Evolutionary conservation across 2,329 filamentous ascomycete genomes (phyloP), one percentile per base, ranked within the genome.

Genomic region (Ustilaginoidea virens): DNA sequence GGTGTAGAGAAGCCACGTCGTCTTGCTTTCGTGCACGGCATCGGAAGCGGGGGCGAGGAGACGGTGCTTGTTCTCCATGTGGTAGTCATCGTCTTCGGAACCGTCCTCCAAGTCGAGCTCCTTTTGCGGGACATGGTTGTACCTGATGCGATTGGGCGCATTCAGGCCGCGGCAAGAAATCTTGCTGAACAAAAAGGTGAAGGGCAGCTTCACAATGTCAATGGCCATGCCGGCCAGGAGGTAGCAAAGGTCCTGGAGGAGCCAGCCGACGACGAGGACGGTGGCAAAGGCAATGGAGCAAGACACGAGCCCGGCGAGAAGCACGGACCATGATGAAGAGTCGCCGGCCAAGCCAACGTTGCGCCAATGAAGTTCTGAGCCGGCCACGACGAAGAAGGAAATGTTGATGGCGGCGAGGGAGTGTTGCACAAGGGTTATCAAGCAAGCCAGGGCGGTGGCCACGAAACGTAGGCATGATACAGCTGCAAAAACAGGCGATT

Each of bases 301-400:
- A 8, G 43, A 40, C 15, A 41, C 30, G 14, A 47, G 35, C 9
- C 45, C 45, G 7, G 44, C 39, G 5, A 47, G 30, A 5, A 48
- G 38, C 25, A 48, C 33, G 9, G 33, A 35, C 14, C 42, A 42
- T 3, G 40, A 43, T 11, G 37, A 35, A 5, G 44, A 35, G 24
- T 46, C 43, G 4, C 36, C 27, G 1, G 44, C 45, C 23, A 47
- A 30, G 3, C 34, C 41, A 12, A 44, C 38, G 26, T 47, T 46
- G 10, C 43, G 39, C 45, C 45, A 47, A 22, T 45, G 44, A 12
- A 47, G 41, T 27, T 47, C 45, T 1, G 44, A 40, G 11, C 41
- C 41, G 5, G 42, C 40, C 7, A 51, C 42, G 7, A 37, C 29
- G 31, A 50, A 53, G 24, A 53, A 53, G 3, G 49, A 44, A 2